These are phyloP conservation scores for Colletotrichum echinochloae DNA, from an alignment of 2,329 filamentous ascomycete species.

Conservation along the genomic window DNA sequence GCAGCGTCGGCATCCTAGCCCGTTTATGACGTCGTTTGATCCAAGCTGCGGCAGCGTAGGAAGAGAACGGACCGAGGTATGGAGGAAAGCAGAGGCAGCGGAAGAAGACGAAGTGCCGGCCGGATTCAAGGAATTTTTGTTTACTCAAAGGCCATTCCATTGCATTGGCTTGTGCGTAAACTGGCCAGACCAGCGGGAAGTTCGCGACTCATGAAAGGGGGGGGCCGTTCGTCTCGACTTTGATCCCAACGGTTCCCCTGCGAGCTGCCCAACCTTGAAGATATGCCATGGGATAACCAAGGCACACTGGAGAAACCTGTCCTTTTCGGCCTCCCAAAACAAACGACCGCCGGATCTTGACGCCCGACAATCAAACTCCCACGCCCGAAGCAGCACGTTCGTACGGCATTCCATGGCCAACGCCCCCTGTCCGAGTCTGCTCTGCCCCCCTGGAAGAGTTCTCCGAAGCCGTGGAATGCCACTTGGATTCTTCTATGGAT, in stretches of 20 bases:
- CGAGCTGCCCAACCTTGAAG: slow-evolving; percentile 28
- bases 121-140: background rate
- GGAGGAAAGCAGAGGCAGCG: background rate
- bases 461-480: slow-evolving; percentile 21
- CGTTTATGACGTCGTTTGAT: slow-evolving; percentile 30
- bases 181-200: background rate
- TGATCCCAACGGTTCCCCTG: slow-evolving; percentile 37
- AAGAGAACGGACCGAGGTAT: slow-evolving; percentile 21
- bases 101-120: slow-evolving; percentile 17
- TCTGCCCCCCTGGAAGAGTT: slow-evolving; percentile 2
- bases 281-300: background rate
- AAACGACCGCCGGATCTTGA: slow-evolving; percentile 15
- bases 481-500: slow-evolving; percentile 6
- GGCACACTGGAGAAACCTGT: slow-evolving; percentile 4
- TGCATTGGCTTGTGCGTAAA: background rate
- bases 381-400: slow-evolving; percentile 20
- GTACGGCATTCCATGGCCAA: slow-evolving; percentile 31
- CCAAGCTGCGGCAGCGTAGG: slow-evolving; percentile 28
- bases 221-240: slow-evolving; percentile 34
- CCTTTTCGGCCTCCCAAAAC: background rate
- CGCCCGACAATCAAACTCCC: slow-evolving; percentile 36
- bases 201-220: slow-evolving; percentile 36
- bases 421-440: slow-evolving; percentile 28
- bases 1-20: no score
- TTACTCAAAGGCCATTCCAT: background rate